Evolutionary conservation across 164 flowering plant species (phyloP).

Genomic region (Paratinospora sagittata): DNA sequence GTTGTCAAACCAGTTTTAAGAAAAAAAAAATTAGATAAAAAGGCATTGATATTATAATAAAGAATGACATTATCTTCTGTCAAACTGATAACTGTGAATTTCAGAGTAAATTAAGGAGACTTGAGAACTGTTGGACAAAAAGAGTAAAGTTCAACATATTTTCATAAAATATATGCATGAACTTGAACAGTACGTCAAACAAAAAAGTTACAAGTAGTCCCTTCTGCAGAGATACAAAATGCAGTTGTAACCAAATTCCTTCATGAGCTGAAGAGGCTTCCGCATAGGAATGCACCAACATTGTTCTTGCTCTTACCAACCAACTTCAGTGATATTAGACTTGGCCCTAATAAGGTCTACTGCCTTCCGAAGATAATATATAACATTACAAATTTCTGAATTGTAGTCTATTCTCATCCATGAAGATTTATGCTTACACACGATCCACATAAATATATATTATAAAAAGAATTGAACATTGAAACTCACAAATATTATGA

Average conservation of each 20-base stretch:
- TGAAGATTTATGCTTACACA: neutral
- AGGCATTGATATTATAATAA: too few species aligned
- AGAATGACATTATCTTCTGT: too few species aligned
- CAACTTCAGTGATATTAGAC: neutral
- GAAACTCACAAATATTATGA: neutral
- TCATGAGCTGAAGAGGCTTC: neutral
- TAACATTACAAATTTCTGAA: constrained; percentile 4
- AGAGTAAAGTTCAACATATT: neutral
- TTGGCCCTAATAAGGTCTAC: constrained; percentile 8
- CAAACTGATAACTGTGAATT: too few species aligned
- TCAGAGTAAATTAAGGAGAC: too few species aligned
- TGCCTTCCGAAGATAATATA: neutral
- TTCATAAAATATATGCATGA: neutral
- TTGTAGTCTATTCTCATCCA: neutral
- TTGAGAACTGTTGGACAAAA: too few species aligned
- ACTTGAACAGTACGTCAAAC: neutral
- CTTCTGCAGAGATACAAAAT: neutral
- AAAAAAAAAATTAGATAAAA: too few species aligned
- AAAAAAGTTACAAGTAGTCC: neutral
- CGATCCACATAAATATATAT: constrained; percentile 1
- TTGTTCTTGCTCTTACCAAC: neutral
- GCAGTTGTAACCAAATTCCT: neutral
- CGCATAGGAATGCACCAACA: neutral
- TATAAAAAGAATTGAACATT: constrained; percentile 11
- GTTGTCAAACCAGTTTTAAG: too few species aligned